Percentiles rank a stretch among this genome's conserved stretches.
Conservation (phyloP, 805 yeast genomes). For the Wickerhamiella nectarea region DNA sequence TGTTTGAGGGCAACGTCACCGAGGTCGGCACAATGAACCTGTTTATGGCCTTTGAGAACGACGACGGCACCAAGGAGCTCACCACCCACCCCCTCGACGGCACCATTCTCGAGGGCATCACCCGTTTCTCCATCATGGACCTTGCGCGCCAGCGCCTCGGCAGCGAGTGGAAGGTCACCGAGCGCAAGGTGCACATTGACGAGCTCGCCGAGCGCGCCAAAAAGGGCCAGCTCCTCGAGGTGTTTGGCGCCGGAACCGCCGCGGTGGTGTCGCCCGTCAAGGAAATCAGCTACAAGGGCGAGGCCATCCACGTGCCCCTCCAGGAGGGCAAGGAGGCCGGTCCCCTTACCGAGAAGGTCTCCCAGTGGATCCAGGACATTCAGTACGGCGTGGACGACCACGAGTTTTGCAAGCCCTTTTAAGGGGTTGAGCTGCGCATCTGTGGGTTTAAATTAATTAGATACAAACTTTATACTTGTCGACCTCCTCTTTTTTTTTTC, state of each 20-base stretch:
- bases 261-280: conserved; percentile 92
- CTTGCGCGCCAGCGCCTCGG: conserved; percentile 66
- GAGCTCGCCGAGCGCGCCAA: conserved; percentile 69
- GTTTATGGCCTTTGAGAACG: conserved; percentile 69
- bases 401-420: conserved; percentile 25
- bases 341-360: conserved; percentile 54
- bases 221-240: conserved; percentile 79
- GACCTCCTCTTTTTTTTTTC: too few relatives aligned
- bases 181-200: conserved; percentile 67
- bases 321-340: conserved; percentile 59
- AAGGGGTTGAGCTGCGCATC: too few relatives aligned
- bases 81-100: conserved; percentile 97
- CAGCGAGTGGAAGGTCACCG: conserved; percentile 68
- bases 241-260: conserved; percentile 96
- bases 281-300: conserved; percentile 67
- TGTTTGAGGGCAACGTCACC: conserved; percentile 75
- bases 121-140: conserved; percentile 74
- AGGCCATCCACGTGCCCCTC: conserved; percentile 64
- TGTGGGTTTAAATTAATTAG: too few relatives aligned
- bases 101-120: conserved; percentile 91
- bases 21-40: conserved; percentile 98
- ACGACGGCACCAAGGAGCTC: conserved; percentile 75
- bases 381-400: conserved; percentile 78
- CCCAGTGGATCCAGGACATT: conserved; percentile 74
- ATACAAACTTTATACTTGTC: too few relatives aligned